These are phyloP conservation scores for Claviceps pazoutovae DNA, from an alignment of 2,329 filamentous ascomycete genomes.

Conservation along the genomic window DNA sequence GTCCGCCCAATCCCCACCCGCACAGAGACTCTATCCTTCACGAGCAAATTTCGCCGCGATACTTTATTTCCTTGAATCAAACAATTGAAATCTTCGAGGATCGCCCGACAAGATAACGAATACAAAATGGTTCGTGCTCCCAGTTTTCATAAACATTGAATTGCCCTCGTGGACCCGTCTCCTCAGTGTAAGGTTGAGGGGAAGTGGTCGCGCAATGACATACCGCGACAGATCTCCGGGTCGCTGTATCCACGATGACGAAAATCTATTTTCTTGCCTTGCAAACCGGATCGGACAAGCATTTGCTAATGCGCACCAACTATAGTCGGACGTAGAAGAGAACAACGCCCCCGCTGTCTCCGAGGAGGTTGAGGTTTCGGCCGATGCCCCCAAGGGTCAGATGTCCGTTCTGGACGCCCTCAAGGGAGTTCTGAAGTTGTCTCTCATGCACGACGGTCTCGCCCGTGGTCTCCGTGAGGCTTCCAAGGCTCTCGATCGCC, in stretches of 20 bases:
- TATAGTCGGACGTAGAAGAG: constrained; percentile 99
- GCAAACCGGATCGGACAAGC: background rate
- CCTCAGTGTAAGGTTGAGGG: too few species aligned
- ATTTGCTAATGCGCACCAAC: constrained; percentile 24
- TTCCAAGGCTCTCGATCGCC: constrained; percentile 95
- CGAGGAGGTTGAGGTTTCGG: constrained; percentile 91
- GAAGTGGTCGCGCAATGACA: background rate
- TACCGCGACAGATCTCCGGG: background rate
- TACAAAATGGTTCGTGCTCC: constrained; percentile 45
- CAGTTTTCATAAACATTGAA: background rate
- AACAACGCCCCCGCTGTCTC: constrained; percentile 69
- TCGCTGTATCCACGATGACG: background rate
- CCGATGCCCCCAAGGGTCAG: constrained; percentile 80
- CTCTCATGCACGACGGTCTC: constrained; percentile 98
- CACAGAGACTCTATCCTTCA: constrained; percentile 13
- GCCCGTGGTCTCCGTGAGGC: constrained; percentile 97
- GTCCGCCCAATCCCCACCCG: constrained; percentile 11
- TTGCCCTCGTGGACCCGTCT: background rate
- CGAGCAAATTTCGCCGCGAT: constrained; percentile 14
- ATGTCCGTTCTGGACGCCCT: constrained; percentile 98
- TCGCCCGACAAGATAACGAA: constrained; percentile 44
- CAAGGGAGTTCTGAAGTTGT: constrained; percentile 97
- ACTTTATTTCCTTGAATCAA: constrained; percentile 18
- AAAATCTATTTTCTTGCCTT: background rate
- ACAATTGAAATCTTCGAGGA: constrained; percentile 47